Evolutionary conservation across 2,329 filamentous ascomycete species (phyloP).

Genomic region (Neofusicoccum sp.): DNA sequence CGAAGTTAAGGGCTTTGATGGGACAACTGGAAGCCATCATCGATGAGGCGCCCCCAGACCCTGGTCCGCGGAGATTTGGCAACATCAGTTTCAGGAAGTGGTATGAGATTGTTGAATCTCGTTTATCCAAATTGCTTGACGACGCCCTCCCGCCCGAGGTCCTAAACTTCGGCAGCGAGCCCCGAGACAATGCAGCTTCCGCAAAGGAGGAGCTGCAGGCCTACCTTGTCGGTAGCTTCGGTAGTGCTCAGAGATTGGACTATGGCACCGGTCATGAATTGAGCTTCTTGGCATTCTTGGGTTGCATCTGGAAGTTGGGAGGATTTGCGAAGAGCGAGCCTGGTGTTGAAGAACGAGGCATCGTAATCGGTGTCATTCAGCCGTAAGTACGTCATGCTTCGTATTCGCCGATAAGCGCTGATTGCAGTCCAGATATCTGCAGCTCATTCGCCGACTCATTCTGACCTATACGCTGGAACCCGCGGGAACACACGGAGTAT

Average conservation of each 20-base stretch:
- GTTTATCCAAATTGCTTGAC: conserved; percentile 58
- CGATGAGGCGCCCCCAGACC: conserved; percentile 78
- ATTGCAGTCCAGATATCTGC: conserved; percentile 65
- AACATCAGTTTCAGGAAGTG: conserved; percentile 89
- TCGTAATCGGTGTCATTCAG: conserved; percentile 81
- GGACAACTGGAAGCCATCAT: conserved; percentile 67
- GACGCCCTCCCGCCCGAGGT: conserved; percentile 58
- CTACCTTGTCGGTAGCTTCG: conserved; percentile 85
- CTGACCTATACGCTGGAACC: conserved; percentile 91
- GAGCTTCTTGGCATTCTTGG: conserved; percentile 90
- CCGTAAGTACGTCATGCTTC: conserved; percentile 59
- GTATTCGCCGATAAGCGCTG: conserved; percentile 6
- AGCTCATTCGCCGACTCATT: conserved; percentile 79
- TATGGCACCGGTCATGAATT: conserved; percentile 97
- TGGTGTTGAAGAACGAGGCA: conserved; percentile 70
- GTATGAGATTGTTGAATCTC: conserved; percentile 69
- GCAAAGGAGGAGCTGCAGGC: conserved; percentile 69
- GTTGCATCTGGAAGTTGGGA: conserved; percentile 86
- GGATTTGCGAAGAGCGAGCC: conserved; percentile 65
- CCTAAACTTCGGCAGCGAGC: conserved; percentile 37
- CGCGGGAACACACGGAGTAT: conserved; percentile 94
- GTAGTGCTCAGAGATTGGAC: conserved; percentile 85
- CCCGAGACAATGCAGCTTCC: conserved; percentile 39
- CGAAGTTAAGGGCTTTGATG: conserved; percentile 68
- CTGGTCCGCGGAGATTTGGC: conserved; percentile 85